Percentiles rank a stretch among this genome's conserved stretches.
Conservation (phyloP, 441 rosid species). For the Erodium texanum region DNA sequence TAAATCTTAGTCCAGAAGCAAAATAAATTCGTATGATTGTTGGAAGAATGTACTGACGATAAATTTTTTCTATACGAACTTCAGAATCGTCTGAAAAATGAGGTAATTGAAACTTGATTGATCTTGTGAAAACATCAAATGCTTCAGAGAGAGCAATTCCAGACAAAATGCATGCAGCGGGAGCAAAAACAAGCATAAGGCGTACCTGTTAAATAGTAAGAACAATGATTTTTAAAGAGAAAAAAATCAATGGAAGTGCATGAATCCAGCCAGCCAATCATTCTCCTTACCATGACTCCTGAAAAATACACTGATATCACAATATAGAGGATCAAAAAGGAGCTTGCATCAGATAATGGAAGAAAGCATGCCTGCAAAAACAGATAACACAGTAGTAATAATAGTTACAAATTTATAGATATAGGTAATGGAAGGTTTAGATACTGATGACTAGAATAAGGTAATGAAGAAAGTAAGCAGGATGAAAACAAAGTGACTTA, state of each 20-base stretch:
- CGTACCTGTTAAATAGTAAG: constrained; percentile 62
- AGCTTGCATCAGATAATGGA: constrained; percentile 96
- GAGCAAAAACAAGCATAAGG: constrained; percentile 98
- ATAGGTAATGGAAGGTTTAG: background rate
- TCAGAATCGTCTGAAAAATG: constrained; percentile 32
- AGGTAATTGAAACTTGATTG: constrained; percentile 82
- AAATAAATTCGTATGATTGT: constrained; percentile 13
- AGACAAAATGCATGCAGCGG: constrained; percentile 99
- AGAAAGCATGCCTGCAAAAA: constrained; percentile 80
- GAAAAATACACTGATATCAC: constrained; percentile 95
- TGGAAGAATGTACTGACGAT: constrained; percentile 12
- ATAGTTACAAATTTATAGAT: background rate
- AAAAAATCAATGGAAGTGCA: constrained; percentile 1
- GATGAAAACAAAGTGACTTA: constrained; percentile 29
- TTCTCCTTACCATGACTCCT: constrained; percentile 86
- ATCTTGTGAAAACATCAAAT: constrained; percentile 73
- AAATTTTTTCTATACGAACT: constrained; percentile 43
- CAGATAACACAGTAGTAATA: constrained; percentile 20
- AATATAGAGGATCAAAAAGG: constrained; percentile 80
- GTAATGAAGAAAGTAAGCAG: background rate
- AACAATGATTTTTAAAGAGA: background rate
- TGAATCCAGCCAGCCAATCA: constrained; percentile 3
- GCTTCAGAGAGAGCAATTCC: constrained; percentile 98
- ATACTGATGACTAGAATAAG: background rate
- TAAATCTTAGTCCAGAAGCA: constrained; percentile 18